Percentiles rank a stretch among this genome's conserved stretches.
Evolutionary conservation across 257 asterid species (phyloP).

Genomic region (Solanum medicagineum): DNA sequence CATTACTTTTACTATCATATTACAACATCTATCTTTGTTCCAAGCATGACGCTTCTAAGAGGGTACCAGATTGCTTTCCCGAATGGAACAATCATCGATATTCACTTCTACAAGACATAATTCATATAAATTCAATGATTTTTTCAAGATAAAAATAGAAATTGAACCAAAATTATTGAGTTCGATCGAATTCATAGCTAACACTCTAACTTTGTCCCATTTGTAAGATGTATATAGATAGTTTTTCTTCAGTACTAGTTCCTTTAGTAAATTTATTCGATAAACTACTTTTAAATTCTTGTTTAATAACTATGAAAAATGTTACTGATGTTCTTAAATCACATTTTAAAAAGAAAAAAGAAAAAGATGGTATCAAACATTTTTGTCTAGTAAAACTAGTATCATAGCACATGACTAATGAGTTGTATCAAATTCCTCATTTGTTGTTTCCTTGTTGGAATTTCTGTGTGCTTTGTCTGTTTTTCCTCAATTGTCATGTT

Average conservation of each 20-base stretch:
- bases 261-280: not conserved
- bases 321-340: not conserved
- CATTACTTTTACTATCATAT: too few species aligned
- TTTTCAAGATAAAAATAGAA: too few species aligned
- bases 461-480: not conserved
- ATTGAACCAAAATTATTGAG: not conserved
- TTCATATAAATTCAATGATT: too few species aligned
- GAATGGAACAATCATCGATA: too few species aligned
- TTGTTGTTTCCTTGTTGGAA: not conserved
- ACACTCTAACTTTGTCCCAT: not conserved
- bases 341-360: too few species aligned
- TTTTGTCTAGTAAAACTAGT: not conserved
- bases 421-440: not conserved
- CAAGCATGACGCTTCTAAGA: too few species aligned
- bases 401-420: not conserved
- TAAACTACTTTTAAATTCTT: not conserved
- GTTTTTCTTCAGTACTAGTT: not conserved
- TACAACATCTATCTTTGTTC: too few species aligned
- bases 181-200: fast-evolving
- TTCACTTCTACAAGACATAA: too few species aligned
- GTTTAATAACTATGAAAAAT: not conserved
- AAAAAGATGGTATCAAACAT: too few species aligned
- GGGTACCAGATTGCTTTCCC: too few species aligned
- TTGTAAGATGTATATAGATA: not conserved
- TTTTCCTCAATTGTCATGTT: not conserved